Conservation (phyloP, 441 rosid genomes). For the Euphorbia corollata region DNA sequence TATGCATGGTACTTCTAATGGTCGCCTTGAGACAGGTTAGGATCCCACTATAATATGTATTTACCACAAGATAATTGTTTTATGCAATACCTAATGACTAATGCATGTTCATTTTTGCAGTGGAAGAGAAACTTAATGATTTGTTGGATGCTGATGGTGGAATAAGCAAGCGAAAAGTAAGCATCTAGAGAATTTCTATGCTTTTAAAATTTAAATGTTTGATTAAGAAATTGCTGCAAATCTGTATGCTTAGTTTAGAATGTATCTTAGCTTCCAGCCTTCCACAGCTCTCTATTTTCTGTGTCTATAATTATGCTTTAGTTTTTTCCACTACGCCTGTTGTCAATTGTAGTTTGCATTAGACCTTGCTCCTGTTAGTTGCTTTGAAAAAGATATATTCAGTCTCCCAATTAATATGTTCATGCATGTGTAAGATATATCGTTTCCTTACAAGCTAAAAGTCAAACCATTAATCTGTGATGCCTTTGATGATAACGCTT, state of each 20-base stretch:
- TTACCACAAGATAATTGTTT: background rate
- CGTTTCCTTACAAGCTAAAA: background rate
- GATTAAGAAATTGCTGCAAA: background rate
- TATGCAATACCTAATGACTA: constrained; percentile 9
- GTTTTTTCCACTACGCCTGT: background rate
- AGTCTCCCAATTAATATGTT: constrained; percentile 3
- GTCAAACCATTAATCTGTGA: background rate
- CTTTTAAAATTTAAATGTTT: constrained; percentile 2
- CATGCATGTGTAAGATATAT: background rate
- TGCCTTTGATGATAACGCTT: background rate
- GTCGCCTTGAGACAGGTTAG: constrained; percentile 74
- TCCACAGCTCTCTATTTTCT: background rate
- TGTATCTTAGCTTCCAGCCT: too few species aligned
- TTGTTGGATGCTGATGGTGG: constrained; percentile 92
- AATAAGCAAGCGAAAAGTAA: constrained; percentile 85
- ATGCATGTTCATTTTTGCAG: constrained; percentile 39
- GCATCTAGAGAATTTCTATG: constrained; percentile 19
- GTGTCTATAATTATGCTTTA: background rate
- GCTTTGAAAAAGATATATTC: background rate
- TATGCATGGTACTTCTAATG: constrained; percentile 48
- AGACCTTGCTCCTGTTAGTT: constrained; percentile 5
- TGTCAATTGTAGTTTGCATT: background rate
- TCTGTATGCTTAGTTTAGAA: too few species aligned
- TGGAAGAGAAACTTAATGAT: constrained; percentile 92
- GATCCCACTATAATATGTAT: constrained; percentile 14